phyloP scores from a whole-genome alignment of 352 stramenopile species.

The Globisporangium ultimum region DNA sequence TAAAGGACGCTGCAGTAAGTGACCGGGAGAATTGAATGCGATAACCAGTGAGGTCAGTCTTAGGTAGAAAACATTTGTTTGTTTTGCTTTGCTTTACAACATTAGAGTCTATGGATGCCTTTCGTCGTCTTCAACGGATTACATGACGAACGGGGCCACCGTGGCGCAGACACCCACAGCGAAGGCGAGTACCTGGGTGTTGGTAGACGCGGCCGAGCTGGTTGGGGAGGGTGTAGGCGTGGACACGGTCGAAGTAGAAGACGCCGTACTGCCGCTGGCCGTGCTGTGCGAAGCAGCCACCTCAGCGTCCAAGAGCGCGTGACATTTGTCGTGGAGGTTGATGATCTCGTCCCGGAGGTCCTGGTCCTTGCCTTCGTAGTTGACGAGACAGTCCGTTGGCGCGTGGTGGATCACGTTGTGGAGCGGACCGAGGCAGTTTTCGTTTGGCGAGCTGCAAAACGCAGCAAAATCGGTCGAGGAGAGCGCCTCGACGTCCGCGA shows the following conservation, averaged over 20 bases:
- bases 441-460: constrained; percentile 48
- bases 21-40: too few species aligned
- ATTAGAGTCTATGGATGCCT: neutral
- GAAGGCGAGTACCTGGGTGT: constrained; percentile 1
- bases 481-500: constrained; percentile 51
- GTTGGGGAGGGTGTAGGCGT: constrained; percentile 1
- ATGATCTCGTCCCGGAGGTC: constrained; percentile 38
- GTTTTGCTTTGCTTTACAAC: neutral
- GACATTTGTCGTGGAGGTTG: constrained; percentile 45
- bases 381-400: constrained; percentile 40
- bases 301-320: constrained; percentile 19
- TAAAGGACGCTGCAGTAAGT: too few species aligned
- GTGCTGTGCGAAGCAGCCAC: constrained; percentile 2
- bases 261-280: neutral
- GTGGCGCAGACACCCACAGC: constrained; percentile 1
- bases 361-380: constrained; percentile 32
- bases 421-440: constrained; percentile 43
- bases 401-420: constrained; percentile 39
- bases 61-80: too few species aligned
- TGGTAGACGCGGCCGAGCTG: neutral
- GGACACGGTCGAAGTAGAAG: neutral
- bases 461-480: constrained; percentile 34
- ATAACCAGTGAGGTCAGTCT: too few species aligned
- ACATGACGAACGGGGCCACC: constrained; percentile 8
- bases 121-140: neutral